Conservation (phyloP, 1,284 basidiomycete genomes). For the Pseudozyma thailandica region DNA sequence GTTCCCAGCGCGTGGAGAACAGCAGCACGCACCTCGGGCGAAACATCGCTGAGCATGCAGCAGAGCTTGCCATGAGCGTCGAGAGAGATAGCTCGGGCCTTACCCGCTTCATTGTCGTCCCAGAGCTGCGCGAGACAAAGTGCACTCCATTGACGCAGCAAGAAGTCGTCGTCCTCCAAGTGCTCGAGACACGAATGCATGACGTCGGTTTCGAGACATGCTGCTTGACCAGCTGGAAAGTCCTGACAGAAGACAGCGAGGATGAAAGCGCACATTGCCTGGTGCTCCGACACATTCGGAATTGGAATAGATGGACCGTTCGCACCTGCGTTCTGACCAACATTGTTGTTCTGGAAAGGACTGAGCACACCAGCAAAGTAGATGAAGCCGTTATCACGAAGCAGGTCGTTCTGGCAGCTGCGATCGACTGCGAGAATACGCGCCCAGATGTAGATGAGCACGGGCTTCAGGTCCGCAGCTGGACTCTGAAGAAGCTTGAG, state of each 20-base stretch:
- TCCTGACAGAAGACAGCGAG: conserved; percentile 91
- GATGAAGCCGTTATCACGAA: conserved; percentile 74
- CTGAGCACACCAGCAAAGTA: conserved; percentile 66
- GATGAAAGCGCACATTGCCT: conserved; percentile 98
- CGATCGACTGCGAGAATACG: conserved; percentile 94
- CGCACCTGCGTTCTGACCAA: conserved; percentile 29
- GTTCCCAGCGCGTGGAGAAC: conserved; percentile 92
- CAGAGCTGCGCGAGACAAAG: conserved; percentile 95
- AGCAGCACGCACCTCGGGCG: conserved; percentile 91
- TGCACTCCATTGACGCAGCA: conserved; percentile 92
- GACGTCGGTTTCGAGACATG: conserved; percentile 84
- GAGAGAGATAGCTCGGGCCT: conserved; percentile 82
- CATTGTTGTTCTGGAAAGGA: conserved; percentile 49
- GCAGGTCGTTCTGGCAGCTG: conserved; percentile 88
- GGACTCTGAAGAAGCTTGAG: conserved; percentile 95
- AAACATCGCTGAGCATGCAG: conserved; percentile 83
- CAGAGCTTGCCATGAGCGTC: conserved; percentile 89
- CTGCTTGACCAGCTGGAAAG: conserved; percentile 84
- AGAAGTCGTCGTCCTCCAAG: conserved; percentile 85
- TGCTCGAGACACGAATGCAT: conserved; percentile 89
- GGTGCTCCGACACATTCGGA: conserved; percentile 93
- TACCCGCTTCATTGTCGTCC: conserved; percentile 91
- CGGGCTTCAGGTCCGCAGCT: conserved; percentile 91
- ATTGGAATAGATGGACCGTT: conserved; percentile 72
- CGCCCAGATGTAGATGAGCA: conserved; percentile 99